These are phyloP conservation scores for Ogataea ramenticola DNA, from an alignment of 805 yeast species.

Conservation along the genomic window DNA sequence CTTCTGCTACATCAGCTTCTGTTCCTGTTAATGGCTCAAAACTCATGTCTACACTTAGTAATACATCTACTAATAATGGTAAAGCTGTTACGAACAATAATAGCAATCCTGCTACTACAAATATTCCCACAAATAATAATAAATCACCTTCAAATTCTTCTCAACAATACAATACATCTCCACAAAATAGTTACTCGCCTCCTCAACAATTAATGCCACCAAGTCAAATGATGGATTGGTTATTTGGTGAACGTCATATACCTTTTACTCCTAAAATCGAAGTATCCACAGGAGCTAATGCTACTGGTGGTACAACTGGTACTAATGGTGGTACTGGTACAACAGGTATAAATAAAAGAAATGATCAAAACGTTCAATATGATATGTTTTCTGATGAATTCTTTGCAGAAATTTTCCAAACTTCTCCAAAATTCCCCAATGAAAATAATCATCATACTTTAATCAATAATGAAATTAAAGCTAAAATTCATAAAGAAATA, in stretches of 20 bases:
- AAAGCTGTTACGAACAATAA: no score
- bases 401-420: constrained; percentile 1
- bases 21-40: no score
- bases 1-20: no score
- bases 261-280: neutral
- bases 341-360: neutral
- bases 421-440: constrained; percentile 2
- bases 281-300: neutral
- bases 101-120: no score
- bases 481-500: constrained; percentile 7
- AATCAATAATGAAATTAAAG: constrained; percentile 1
- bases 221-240: constrained; percentile 26
- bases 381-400: constrained; percentile 3
- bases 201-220: constrained; percentile 18
- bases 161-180: neutral
- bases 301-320: neutral
- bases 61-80: neutral
- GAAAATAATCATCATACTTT: constrained; percentile 1
- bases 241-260: constrained; percentile 10
- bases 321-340: neutral
- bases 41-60: no score
- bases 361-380: neutral
- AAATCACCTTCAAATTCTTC: neutral
- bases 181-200: neutral
- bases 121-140: neutral